These are phyloP conservation scores for Aureobasidium sp. DNA, from an alignment of 2,329 filamentous ascomycete species.

Conservation along the genomic window DNA sequence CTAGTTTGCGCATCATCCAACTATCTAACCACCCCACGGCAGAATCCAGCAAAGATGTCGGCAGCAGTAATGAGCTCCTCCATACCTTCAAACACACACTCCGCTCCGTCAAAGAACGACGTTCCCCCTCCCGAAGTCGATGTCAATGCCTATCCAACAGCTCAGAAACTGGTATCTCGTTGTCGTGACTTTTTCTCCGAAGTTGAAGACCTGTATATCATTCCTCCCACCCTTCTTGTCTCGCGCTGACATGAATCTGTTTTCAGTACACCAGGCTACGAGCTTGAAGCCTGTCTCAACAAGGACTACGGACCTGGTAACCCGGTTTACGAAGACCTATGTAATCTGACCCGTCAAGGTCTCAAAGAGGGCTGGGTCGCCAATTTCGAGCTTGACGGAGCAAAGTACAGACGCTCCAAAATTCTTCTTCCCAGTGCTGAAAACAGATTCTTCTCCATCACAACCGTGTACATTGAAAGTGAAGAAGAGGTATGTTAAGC, in stretches of 20 bases:
- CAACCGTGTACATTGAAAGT: conserved; percentile 50
- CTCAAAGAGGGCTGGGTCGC: conserved; percentile 28
- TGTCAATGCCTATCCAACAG: background rate
- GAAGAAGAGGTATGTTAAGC: conserved; percentile 22
- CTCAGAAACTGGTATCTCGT: background rate
- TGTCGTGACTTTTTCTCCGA: conserved; percentile 25
- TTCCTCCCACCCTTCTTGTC: background rate
- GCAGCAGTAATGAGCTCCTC: background rate
- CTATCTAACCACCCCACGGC: background rate
- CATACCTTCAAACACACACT: background rate
- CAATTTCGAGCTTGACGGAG: conserved; percentile 30
- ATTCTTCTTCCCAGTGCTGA: conserved; percentile 39
- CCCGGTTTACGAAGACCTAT: conserved; percentile 25
- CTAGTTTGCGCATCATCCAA: background rate
- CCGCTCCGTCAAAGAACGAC: background rate
- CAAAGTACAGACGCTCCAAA: conserved; percentile 39
- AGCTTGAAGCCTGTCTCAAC: conserved; percentile 25
- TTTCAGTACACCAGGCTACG: conserved; percentile 24
- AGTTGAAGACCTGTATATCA: conserved; percentile 24
- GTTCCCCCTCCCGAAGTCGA: background rate
- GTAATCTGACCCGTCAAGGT: conserved; percentile 21
- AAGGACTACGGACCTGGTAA: conserved; percentile 24
- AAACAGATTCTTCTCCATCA: conserved; percentile 48
- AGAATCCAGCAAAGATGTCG: background rate
- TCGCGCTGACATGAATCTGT: background rate